These are phyloP conservation scores for Pseudogymnoascus sp. DNA, from an alignment of 2,329 filamentous ascomycete genomes.

Conservation along the genomic window DNA sequence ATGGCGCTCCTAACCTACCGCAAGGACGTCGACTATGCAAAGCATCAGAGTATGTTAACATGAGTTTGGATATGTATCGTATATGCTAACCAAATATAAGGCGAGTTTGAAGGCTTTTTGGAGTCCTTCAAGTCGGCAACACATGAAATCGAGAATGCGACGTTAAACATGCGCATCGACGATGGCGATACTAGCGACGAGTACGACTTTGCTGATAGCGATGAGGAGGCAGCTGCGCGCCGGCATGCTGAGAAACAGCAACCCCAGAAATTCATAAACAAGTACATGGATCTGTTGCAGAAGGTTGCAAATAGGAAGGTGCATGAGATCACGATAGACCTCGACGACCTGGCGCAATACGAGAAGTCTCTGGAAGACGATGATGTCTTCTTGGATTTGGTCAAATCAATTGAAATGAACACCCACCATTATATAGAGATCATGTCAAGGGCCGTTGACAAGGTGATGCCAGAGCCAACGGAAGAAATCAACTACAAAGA, in stretches of 20 bases:
- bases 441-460: constrained; percentile 80
- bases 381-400: constrained; percentile 49
- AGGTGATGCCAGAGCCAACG: constrained; percentile 70
- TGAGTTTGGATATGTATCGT: constrained; percentile 10
- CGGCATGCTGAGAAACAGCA: constrained; percentile 39
- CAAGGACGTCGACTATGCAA: constrained; percentile 75
- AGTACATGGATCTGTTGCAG: constrained; percentile 84
- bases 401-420: constrained; percentile 80
- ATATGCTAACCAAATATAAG: constrained; percentile 33
- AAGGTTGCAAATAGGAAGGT: constrained; percentile 72
- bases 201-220: constrained; percentile 86
- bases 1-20: constrained; percentile 84
- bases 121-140: constrained; percentile 75
- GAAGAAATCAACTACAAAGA: constrained; percentile 88
- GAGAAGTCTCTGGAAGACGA: constrained; percentile 63
- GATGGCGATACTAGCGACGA: constrained; percentile 83
- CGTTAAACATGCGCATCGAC: constrained; percentile 78
- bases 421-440: constrained; percentile 94
- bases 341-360: constrained; percentile 79
- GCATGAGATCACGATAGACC: constrained; percentile 73
- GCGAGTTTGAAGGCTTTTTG: constrained; percentile 80
- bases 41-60: constrained; percentile 63
- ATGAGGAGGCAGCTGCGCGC: constrained; percentile 48
- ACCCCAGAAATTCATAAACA: constrained; percentile 57
- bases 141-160: constrained; percentile 70